Evolutionary conservation across 1,139 yeast species (phyloP).

Genomic region (Saccharomyces pastorianus): DNA sequence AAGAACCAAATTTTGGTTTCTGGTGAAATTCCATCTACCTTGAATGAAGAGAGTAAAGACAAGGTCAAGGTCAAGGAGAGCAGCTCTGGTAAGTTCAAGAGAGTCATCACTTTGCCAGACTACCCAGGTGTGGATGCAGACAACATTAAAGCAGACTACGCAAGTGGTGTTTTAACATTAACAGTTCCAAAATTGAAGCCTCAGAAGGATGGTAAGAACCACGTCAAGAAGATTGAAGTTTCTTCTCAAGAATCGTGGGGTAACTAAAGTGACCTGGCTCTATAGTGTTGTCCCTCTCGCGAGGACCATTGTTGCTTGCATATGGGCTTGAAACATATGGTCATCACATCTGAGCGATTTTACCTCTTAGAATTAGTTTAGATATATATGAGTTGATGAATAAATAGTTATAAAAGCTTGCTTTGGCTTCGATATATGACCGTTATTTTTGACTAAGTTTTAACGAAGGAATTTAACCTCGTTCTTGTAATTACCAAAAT

Average conservation of each 20-base stretch:
- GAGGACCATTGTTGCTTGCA: background rate
- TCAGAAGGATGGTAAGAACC: slow-evolving; percentile 21
- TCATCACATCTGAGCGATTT: too few relatives aligned
- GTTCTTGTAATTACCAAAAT: too few relatives aligned
- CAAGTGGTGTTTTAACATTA: slow-evolving; percentile 36
- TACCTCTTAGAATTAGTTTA: background rate
- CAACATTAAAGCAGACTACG: slow-evolving; percentile 35
- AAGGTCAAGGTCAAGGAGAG: slow-evolving; percentile 34
- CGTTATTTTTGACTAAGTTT: background rate
- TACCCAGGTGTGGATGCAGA: slow-evolving; percentile 35
- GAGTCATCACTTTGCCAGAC: slow-evolving; percentile 35
- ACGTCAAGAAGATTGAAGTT: slow-evolving; percentile 33
- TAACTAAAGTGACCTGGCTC: background rate
- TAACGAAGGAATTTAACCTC: too few relatives aligned
- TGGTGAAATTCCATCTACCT: slow-evolving; percentile 32
- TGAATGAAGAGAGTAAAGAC: slow-evolving; percentile 20
- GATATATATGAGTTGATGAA: background rate
- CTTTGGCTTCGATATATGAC: background rate
- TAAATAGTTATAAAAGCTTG: background rate
- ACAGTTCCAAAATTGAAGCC: slow-evolving; percentile 34
- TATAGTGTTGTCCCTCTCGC: background rate
- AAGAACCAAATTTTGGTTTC: slow-evolving; percentile 34
- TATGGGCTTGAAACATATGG: background rate
- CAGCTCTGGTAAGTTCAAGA: slow-evolving; percentile 35
- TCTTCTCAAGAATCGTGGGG: slow-evolving; percentile 24